Evolutionary conservation across 2,329 filamentous ascomycete species (phyloP).

Genomic region (Teratosphaeria gauchensis): DNA sequence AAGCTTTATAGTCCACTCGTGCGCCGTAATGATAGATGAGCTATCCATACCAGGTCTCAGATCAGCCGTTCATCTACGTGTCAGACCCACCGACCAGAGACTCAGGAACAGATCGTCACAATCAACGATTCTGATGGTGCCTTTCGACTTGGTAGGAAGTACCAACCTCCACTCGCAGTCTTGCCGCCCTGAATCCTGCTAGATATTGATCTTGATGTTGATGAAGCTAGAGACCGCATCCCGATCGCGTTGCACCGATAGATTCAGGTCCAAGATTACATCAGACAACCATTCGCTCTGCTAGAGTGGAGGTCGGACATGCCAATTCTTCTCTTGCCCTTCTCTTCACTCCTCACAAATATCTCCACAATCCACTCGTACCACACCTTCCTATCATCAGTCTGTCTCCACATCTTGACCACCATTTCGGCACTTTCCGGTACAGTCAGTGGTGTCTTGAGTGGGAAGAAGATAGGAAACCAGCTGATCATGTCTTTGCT

Average conservation of each 20-base stretch:
- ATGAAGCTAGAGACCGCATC: background rate
- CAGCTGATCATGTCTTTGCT: conserved; percentile 98
- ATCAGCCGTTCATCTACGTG: background rate
- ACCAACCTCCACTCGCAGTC: too few species aligned
- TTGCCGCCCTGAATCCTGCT: background rate
- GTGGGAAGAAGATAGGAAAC: conserved; percentile 97
- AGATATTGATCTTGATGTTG: background rate
- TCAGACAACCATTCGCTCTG: conserved; percentile 59
- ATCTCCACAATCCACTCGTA: conserved; percentile 96
- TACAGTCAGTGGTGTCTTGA: conserved; percentile 82
- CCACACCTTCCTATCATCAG: conserved; percentile 92
- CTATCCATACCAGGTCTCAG: background rate
- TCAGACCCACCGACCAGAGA: background rate
- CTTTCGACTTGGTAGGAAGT: too few species aligned
- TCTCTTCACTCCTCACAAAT: conserved; percentile 40
- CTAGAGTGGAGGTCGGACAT: conserved; percentile 60
- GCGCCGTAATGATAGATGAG: background rate
- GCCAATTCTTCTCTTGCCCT: conserved; percentile 52
- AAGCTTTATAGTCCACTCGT: background rate
- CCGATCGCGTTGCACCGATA: background rate
- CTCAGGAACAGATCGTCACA: background rate
- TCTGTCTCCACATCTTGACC: conserved; percentile 91
- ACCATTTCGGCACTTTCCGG: conserved; percentile 78
- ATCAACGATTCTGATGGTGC: background rate
- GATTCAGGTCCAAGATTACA: conserved; percentile 36